These are phyloP conservation scores for Rhizophora apiculata DNA, from an alignment of 345 rosid genomes.

Conservation along the genomic window DNA sequence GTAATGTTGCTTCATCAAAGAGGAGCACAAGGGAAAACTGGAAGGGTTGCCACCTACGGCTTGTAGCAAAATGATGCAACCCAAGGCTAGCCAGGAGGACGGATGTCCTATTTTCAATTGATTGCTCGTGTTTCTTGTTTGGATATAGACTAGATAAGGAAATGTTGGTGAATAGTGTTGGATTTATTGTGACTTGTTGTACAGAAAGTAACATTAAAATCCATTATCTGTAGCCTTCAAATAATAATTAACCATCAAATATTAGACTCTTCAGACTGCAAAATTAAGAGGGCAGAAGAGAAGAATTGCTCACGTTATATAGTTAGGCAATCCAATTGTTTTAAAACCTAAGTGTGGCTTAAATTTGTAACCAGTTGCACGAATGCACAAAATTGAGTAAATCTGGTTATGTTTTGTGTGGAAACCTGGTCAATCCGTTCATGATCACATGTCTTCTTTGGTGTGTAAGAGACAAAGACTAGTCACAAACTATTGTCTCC, in stretches of 20 bases:
- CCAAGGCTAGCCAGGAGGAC: constrained; percentile 14
- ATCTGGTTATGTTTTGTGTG: no score
- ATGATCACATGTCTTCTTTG: no score
- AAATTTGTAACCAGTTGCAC: no score
- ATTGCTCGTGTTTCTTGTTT: constrained; percentile 12
- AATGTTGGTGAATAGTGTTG: not conserved
- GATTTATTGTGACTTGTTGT: constrained; percentile 15
- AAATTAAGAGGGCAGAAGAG: no score
- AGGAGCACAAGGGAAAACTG: constrained; percentile 2
- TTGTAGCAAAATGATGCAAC: constrained; percentile 18
- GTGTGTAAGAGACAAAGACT: no score
- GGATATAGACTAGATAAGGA: constrained; percentile 8
- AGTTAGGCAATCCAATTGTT: no score
- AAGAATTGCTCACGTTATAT: no score
- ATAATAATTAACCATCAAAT: not conserved
- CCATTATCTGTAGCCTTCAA: not conserved
- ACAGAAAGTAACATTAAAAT: not conserved
- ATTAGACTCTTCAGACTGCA: no score
- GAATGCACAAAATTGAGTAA: no score
- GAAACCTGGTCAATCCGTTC: no score
- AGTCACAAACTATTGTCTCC: no score
- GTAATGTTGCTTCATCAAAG: not conserved
- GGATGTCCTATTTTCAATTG: constrained; percentile 4
- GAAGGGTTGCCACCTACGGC: constrained; percentile 10
- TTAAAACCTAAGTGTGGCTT: no score